Conservation (phyloP, 192 early-diverging fungal genomes). For the Rhizophagus prolifer region DNA sequence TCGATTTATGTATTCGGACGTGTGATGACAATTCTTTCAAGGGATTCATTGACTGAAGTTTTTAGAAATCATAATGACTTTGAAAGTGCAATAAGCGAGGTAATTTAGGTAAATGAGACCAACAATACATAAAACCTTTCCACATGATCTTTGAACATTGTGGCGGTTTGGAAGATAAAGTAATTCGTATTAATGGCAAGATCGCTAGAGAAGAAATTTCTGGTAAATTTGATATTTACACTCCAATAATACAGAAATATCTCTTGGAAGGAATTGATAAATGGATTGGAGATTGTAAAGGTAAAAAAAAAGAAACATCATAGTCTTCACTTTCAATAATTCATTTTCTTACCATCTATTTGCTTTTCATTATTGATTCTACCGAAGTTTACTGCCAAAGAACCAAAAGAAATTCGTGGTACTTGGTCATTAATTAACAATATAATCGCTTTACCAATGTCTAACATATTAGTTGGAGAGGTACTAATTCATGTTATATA, state of each 20-base stretch:
- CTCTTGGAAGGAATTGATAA: neutral
- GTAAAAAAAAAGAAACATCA: neutral
- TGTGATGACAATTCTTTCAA: neutral
- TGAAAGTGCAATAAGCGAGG: neutral
- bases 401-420: neutral
- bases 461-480: neutral
- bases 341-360: neutral
- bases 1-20: slow-evolving; percentile 14
- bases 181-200: neutral
- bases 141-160: neutral
- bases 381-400: too few relatives aligned
- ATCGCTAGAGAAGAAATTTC: neutral
- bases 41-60: neutral
- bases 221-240: neutral
- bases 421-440: neutral
- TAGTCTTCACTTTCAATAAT: neutral
- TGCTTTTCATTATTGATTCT: neutral
- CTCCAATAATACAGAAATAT: neutral
- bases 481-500: slow-evolving; percentile 4
- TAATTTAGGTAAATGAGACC: neutral
- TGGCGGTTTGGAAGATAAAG: neutral
- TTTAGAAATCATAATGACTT: neutral
- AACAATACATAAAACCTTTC: neutral
- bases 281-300: slow-evolving; percentile 11
- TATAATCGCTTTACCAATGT: neutral